phyloP scores from a whole-genome alignment of 805 yeast species.

The Saccharomycopsis fermentans region DNA sequence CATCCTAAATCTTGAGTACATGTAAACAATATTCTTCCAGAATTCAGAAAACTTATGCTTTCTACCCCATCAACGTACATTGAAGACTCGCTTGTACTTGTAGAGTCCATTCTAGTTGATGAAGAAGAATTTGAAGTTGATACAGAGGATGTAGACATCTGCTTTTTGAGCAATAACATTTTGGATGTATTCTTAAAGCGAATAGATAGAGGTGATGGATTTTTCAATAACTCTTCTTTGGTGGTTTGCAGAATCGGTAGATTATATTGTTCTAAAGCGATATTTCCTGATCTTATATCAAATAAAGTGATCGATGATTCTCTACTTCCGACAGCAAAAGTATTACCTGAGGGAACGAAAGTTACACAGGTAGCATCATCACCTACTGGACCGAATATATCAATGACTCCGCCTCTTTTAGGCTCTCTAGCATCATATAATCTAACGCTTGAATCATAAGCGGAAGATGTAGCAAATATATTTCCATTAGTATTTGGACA shows the following conservation, averaged over 20 bases:
- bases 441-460: slow-evolving; percentile 31
- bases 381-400: slow-evolving; percentile 43
- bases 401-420: slow-evolving; percentile 29
- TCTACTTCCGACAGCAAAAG: slow-evolving; percentile 69
- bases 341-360: slow-evolving; percentile 60
- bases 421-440: slow-evolving; percentile 56
- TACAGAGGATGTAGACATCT: background rate
- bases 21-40: slow-evolving; percentile 66
- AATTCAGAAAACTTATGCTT: slow-evolving; percentile 59
- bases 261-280: slow-evolving; percentile 20
- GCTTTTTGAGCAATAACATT: background rate
- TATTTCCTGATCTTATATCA: slow-evolving; percentile 72
- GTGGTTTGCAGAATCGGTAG: slow-evolving; percentile 21
- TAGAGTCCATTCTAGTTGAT: background rate
- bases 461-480: slow-evolving; percentile 48
- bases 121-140: background rate
- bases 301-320: slow-evolving; percentile 62
- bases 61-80: slow-evolving; percentile 50
- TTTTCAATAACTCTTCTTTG: slow-evolving; percentile 1
- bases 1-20: slow-evolving; percentile 72
- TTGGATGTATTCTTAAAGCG: background rate
- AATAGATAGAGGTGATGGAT: background rate
- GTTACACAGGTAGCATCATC: slow-evolving; percentile 55
- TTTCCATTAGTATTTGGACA: slow-evolving; percentile 21
- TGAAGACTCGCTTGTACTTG: background rate